Base-by-base conservation (phyloP, 148 eudicot genomes). In the Persicaria maculosa region DNA sequence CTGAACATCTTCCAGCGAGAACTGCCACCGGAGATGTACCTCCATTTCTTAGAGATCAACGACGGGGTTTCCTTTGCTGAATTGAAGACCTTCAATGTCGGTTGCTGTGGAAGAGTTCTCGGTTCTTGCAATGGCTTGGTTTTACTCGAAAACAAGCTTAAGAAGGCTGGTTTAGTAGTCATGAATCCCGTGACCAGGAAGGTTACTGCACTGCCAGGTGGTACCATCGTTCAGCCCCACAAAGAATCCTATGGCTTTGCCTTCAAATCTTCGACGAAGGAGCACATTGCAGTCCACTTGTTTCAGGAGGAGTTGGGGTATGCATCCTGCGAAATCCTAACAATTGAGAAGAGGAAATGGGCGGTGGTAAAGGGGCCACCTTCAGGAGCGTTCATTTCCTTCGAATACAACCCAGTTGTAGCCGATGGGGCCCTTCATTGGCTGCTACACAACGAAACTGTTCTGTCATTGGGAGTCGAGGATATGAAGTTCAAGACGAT, bases 101-200 rank as follows among this genome's bases (percentile, higher is more conserved):
- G 80, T 40, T 86, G 86, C 75, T 72, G 73, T 22, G 89, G 89
- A 15, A 31, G 25, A 55, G 81, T 88, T 67, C 65, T 79, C 58
- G 86, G 86, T 43, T 73, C 84, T 25, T 84, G 86, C 50, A 77
- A 84, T 58, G 89, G 89, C n/a, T 55, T 88, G 62, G 50, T 88
- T 69, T 31, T 88, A 40, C 76, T 88, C 0, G 81, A 77, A 31
- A 78, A 77, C 76, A 11, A 16, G n/a, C 12, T 81, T 14, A 80
- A 71, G 58, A 73, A 53, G 45, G 78, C 79, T 25, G 85, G 83
- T 19, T 44, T 83, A n/a, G 22, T 88, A 48, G 73, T 81, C 25
- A 50, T 83, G 83, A 88, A 88, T 70, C 92, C 89, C 1, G 78
- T 84, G 36, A 88, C 87, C 6, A 74, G 86, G 71, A 82, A 86